Evolutionary conservation across 2,329 filamentous ascomycete species (phyloP).

Genomic region (Fusarium sp.): DNA sequence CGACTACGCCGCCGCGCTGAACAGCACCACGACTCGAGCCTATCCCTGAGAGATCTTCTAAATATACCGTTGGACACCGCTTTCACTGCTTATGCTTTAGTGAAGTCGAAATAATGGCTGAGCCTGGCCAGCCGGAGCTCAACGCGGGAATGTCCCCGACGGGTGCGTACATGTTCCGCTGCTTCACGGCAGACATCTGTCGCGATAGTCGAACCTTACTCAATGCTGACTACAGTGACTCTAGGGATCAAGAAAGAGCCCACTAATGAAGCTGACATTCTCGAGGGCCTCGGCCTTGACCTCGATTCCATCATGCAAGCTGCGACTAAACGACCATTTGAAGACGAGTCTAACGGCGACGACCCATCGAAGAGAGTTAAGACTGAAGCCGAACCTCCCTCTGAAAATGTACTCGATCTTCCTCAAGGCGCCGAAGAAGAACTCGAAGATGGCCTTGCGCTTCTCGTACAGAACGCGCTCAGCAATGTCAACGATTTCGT

Average conservation of each 20-base stretch:
- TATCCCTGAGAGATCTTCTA: constrained; percentile 21
- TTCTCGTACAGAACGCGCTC: constrained; percentile 52
- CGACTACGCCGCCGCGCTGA: constrained; percentile 31
- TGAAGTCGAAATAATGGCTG: constrained; percentile 51
- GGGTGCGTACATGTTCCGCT: constrained; percentile 44
- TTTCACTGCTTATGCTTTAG: constrained; percentile 36
- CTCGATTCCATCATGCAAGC: constrained; percentile 48
- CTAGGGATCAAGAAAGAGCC: constrained; percentile 52
- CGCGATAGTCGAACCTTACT: constrained; percentile 10
- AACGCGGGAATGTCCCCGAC: constrained; percentile 44
- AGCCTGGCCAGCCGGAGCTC: constrained; percentile 50
- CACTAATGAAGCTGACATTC: constrained; percentile 48
- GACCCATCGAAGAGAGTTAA: constrained; percentile 48
- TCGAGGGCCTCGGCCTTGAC: constrained; percentile 48
- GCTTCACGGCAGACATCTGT: constrained; percentile 12
- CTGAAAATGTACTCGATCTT: constrained; percentile 29
- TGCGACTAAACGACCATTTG: constrained; percentile 50
- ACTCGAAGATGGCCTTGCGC: constrained; percentile 48
- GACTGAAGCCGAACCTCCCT: constrained; percentile 38
- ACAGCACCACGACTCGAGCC: constrained; percentile 32
- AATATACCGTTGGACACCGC: background rate
- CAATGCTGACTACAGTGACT: constrained; percentile 38
- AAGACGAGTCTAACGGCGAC: constrained; percentile 42
- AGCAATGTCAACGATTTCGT: constrained; percentile 51
- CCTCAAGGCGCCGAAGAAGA: constrained; percentile 39